Conservation (phyloP, 192 early-diverging fungal species). For the Mortierella antarctica region DNA sequence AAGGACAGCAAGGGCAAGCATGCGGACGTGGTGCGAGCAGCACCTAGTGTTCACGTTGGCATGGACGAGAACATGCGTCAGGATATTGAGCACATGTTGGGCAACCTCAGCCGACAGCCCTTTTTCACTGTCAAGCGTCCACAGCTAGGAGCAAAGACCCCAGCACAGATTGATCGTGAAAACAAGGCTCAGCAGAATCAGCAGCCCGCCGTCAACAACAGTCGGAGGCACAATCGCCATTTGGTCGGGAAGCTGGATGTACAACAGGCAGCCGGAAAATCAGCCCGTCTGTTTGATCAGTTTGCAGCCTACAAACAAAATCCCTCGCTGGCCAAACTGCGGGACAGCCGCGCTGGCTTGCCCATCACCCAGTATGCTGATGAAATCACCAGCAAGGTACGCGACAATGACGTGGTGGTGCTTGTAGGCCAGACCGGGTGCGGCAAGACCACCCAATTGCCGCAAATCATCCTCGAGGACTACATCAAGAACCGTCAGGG, state of each 20-base stretch:
- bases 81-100: constrained; percentile 39
- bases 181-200: constrained; percentile 9
- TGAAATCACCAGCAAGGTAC: constrained; percentile 41
- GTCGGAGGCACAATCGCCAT: constrained; percentile 26
- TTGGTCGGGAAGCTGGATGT: constrained; percentile 41
- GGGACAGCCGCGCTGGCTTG: constrained; percentile 32
- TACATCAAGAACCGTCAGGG: constrained; percentile 54
- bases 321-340: constrained; percentile 27
- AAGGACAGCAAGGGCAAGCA: constrained; percentile 52
- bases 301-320: constrained; percentile 39
- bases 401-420: constrained; percentile 57
- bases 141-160: constrained; percentile 13
- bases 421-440: constrained; percentile 64
- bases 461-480: constrained; percentile 75
- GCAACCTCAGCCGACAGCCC: constrained; percentile 32
- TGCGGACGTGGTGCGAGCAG: constrained; percentile 32
- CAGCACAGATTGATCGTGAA: not conserved
- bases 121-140: constrained; percentile 42
- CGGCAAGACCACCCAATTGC: constrained; percentile 75
- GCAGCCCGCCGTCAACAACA: constrained; percentile 3
- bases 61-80: constrained; percentile 46
- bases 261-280: constrained; percentile 38
- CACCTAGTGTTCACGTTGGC: constrained; percentile 45
- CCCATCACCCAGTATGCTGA: constrained; percentile 54
- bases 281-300: constrained; percentile 41